Conservation (phyloP, 2,329 filamentous ascomycete species). For the Penicillium vulpinum region DNA sequence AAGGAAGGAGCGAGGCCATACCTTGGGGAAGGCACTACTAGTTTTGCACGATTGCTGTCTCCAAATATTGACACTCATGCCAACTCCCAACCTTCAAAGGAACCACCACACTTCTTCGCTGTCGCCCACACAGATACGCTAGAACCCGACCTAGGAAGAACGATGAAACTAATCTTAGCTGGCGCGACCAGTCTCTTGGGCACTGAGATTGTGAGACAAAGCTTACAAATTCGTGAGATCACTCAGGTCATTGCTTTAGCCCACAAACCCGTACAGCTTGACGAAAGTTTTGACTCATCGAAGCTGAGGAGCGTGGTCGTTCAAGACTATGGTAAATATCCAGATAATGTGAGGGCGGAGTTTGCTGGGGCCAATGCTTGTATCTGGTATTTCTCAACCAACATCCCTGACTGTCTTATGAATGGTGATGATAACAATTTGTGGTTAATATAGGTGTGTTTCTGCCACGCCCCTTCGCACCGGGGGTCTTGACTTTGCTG, state of each 20-base stretch:
- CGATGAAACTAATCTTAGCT: conserved; percentile 41
- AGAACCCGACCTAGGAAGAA: background rate
- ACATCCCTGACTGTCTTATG: background rate
- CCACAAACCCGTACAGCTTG: conserved; percentile 3
- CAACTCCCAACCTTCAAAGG: background rate
- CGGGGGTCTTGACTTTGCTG: conserved; percentile 34
- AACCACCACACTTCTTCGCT: background rate
- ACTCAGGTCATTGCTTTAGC: conserved; percentile 13
- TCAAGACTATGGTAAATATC: conserved; percentile 35
- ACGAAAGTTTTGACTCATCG: background rate
- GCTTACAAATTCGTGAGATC: conserved; percentile 22
- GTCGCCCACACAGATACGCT: background rate
- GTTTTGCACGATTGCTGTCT: background rate
- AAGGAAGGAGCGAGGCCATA: background rate
- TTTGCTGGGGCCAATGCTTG: conserved; percentile 36
- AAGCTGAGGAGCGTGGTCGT: conserved; percentile 37
- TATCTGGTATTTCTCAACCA: conserved; percentile 35
- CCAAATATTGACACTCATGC: background rate
- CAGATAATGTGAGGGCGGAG: conserved; percentile 32
- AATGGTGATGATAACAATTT: background rate
- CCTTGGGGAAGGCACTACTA: background rate
- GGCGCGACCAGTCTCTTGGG: conserved; percentile 39
- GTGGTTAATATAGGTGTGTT: conserved; percentile 5
- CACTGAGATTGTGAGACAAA: conserved; percentile 39
- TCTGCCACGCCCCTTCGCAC: conserved; percentile 31